Conservation (phyloP, 257 asterid species). For the Nicotiana tomentosiformis region DNA sequence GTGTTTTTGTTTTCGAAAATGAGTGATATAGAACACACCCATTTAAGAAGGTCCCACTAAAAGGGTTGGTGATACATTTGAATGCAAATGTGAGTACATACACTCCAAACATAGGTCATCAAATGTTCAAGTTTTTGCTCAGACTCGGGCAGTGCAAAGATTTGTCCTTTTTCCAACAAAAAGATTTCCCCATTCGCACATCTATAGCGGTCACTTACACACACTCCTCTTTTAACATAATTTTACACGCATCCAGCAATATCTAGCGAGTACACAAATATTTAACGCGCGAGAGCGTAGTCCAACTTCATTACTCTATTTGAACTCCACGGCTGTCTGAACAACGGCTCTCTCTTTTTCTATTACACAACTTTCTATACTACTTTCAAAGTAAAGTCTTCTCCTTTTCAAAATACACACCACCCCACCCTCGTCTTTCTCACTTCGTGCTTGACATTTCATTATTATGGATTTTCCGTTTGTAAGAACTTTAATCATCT, state of each 20-base stretch:
- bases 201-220: neutral
- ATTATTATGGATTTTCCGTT: slow-evolving; percentile 40
- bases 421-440: neutral
- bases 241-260: neutral
- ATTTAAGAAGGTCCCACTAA: neutral
- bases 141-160: slow-evolving; percentile 61
- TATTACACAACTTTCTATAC: slow-evolving; percentile 37
- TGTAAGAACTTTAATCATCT: slow-evolving; percentile 41
- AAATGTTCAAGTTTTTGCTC: slow-evolving; percentile 7
- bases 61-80: neutral
- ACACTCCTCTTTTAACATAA: too few relatives aligned
- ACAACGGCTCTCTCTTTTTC: slow-evolving; percentile 38
- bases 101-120: neutral
- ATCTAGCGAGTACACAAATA: neutral
- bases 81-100: neutral
- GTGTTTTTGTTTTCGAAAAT: too few relatives aligned
- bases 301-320: neutral
- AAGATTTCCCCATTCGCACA: neutral
- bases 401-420: slow-evolving; percentile 10
- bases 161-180: slow-evolving; percentile 26
- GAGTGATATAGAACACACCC: too few relatives aligned
- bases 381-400: slow-evolving; percentile 32
- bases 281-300: neutral
- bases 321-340: slow-evolving; percentile 11
- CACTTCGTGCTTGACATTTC: slow-evolving; percentile 15